phyloP scores from a whole-genome alignment of 345 rosid species.

The Diplotaxis tenuifolia region DNA sequence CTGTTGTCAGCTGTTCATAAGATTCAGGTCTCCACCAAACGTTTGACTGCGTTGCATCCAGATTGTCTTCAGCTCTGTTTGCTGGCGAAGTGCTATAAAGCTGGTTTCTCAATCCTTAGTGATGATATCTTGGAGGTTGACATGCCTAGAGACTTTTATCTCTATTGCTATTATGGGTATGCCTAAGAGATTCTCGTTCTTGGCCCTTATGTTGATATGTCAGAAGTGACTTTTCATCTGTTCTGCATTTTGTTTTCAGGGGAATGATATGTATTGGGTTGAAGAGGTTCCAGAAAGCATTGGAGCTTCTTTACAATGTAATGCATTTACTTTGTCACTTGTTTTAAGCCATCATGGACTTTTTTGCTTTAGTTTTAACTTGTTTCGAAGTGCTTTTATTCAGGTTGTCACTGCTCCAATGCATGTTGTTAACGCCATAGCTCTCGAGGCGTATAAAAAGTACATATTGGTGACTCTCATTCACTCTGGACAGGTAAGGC shows the following conservation, averaged over 20 bases:
- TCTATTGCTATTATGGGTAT: slow-evolving; percentile 91
- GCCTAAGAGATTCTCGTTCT: slow-evolving; percentile 26
- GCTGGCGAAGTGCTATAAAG: slow-evolving; percentile 68
- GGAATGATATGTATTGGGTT: slow-evolving; percentile 95
- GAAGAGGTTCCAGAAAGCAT: slow-evolving; percentile 74
- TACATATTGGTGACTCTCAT: slow-evolving; percentile 82
- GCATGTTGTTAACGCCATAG: slow-evolving; percentile 70
- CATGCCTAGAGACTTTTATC: slow-evolving; percentile 83
- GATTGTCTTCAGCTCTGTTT: slow-evolving; percentile 86
- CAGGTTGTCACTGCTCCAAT: slow-evolving; percentile 97
- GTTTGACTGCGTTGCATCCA: slow-evolving; percentile 86
- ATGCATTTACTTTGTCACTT: slow-evolving; percentile 20
- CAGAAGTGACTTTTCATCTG: neutral
- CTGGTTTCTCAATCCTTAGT: slow-evolving; percentile 72
- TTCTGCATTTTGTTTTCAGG: slow-evolving; percentile 42
- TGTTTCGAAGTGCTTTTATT: slow-evolving; percentile 7
- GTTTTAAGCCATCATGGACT: neutral
- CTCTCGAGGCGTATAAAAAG: slow-evolving; percentile 91
- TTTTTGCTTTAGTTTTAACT: slow-evolving; percentile 17
- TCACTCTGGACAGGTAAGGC: slow-evolving; percentile 72
- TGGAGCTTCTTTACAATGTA: slow-evolving; percentile 91
- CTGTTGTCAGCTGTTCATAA: slow-evolving; percentile 68
- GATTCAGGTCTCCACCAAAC: slow-evolving; percentile 67
- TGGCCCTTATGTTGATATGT: neutral
- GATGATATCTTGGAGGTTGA: slow-evolving; percentile 88